Evolutionary conservation across 176 grass and related monocot genomes (phyloP).

Genomic region (Chrysopogon serrulatus): DNA sequence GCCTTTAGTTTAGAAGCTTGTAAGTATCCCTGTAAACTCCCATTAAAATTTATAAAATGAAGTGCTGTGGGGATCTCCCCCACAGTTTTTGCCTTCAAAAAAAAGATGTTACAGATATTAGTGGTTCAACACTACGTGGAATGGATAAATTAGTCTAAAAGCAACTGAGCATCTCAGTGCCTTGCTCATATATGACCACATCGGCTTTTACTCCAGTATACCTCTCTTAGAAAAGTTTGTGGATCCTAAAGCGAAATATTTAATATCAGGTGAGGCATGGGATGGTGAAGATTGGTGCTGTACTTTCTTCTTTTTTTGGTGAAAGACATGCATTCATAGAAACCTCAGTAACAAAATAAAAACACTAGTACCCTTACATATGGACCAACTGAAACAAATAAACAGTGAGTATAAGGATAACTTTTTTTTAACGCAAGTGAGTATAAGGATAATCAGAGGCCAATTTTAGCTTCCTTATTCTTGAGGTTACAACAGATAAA

Average conservation of each 20-base stretch:
- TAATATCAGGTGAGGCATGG: background rate
- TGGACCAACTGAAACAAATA: background rate
- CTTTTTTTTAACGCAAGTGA: too few species aligned
- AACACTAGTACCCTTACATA: background rate
- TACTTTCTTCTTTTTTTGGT: background rate
- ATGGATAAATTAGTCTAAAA: background rate
- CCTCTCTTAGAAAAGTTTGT: background rate
- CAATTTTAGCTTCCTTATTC: too few species aligned
- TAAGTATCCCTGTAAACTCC: too few species aligned
- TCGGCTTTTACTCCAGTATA: background rate
- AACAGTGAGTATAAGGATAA: background rate
- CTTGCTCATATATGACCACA: background rate
- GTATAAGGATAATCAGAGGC: too few species aligned
- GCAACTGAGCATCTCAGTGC: background rate
- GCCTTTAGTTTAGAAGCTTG: too few species aligned
- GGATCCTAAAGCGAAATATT: background rate
- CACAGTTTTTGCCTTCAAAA: too few species aligned
- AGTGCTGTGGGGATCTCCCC: too few species aligned
- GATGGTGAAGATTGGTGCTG: background rate
- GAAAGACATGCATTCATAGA: background rate
- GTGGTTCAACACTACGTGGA: background rate
- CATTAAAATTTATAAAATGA: too few species aligned
- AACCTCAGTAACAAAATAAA: background rate
- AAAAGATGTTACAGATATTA: background rate
- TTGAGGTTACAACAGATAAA: too few species aligned